phyloP scores from a whole-genome alignment of 1,284 basidiomycete species.

The Mixia osmundae region DNA sequence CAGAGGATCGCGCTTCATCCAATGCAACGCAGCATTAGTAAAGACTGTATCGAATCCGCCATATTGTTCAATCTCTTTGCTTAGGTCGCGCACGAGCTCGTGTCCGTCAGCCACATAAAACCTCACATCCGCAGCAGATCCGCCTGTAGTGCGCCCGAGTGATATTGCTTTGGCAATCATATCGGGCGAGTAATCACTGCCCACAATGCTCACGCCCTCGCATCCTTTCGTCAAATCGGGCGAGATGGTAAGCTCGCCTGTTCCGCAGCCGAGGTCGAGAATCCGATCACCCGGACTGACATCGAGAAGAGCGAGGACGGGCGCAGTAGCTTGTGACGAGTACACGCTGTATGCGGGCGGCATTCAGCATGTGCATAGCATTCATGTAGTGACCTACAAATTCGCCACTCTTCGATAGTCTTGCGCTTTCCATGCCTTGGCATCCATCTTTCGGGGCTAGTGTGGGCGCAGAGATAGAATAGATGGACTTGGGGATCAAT shows the following conservation, averaged over 20 bases:
- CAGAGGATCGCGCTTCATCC: constrained; percentile 49
- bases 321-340: constrained; percentile 35
- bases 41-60: constrained; percentile 39
- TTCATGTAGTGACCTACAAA: too few relatives aligned
- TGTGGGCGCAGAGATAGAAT: too few relatives aligned
- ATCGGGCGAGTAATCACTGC: too few relatives aligned
- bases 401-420: too few relatives aligned
- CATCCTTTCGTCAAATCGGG: constrained; percentile 33
- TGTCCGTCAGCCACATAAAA: constrained; percentile 34
- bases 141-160: not conserved
- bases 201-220: constrained; percentile 21
- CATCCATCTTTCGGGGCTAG: too few relatives aligned
- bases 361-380: too few relatives aligned
- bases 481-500: too few relatives aligned
- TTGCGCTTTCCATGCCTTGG: too few relatives aligned
- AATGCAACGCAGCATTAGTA: constrained; percentile 54
- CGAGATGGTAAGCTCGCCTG: constrained; percentile 48
- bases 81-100: constrained; percentile 23
- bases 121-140: too few relatives aligned
- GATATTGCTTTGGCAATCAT: too few relatives aligned
- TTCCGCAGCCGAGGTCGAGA: constrained; percentile 59
- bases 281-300: constrained; percentile 41
- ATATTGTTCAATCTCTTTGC: constrained; percentile 18
- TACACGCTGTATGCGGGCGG: too few relatives aligned
- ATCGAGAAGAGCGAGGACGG: constrained; percentile 38